These are phyloP conservation scores for Papiliotrema laurentii DNA, from an alignment of 1,284 basidiomycete species.

Conservation along the genomic window DNA sequence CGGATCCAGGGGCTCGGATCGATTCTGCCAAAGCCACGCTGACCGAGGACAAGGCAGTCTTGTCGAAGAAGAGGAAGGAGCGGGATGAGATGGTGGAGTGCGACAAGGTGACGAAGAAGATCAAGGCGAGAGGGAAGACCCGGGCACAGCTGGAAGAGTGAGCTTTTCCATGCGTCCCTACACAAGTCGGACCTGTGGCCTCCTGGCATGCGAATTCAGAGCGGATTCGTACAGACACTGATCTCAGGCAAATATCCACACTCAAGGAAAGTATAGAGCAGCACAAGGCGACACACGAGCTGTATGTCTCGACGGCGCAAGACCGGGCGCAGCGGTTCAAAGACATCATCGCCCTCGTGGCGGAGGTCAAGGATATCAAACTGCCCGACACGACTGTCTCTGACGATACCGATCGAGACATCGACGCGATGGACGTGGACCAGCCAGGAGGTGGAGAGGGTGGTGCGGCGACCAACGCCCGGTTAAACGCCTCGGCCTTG, in stretches of 20 bases:
- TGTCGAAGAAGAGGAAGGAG: conserved; percentile 21
- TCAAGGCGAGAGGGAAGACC: conserved; percentile 25
- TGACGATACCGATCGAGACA: conserved; percentile 8
- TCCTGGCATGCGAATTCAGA: not conserved
- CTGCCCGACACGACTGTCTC: conserved; percentile 19
- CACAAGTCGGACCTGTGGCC: not conserved
- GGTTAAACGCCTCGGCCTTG: conserved; percentile 21
- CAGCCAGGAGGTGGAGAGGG: not conserved
- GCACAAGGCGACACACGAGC: conserved; percentile 23
- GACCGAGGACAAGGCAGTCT: conserved; percentile 28
- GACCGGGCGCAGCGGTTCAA: conserved; percentile 28
- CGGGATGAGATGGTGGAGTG: conserved; percentile 36
- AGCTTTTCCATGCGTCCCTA: conserved; percentile 11
- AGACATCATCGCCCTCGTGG: conserved; percentile 28
- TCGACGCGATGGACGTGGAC: conserved; percentile 24
- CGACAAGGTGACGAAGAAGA: conserved; percentile 36
- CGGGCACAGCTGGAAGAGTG: conserved; percentile 39
- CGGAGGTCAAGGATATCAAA: conserved; percentile 31
- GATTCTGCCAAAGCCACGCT: too few species aligned
- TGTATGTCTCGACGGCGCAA: conserved; percentile 26
- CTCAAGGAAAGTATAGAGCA: conserved; percentile 28
- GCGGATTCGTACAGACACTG: not conserved
- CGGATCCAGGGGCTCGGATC: too few species aligned
- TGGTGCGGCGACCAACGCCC: conserved; percentile 2
- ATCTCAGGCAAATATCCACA: conserved; percentile 27